Conservation (phyloP, 441 rosid species). For the Bruguiera hainesii region DNA sequence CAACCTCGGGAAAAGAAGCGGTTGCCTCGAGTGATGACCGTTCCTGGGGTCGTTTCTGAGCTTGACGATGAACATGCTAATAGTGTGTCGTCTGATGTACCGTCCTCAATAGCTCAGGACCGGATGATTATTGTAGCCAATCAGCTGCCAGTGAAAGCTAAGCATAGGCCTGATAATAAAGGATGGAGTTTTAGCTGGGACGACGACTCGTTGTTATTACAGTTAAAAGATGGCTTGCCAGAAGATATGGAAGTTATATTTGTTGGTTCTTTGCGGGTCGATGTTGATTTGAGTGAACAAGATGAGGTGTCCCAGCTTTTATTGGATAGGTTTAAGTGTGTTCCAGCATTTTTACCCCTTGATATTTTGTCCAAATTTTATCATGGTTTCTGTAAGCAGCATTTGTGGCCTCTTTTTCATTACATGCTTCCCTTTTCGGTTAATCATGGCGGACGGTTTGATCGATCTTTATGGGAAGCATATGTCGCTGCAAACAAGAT, state of each 20-base stretch:
- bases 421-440: constrained; percentile 78
- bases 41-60: constrained; percentile 73
- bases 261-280: constrained; percentile 61
- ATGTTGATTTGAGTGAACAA: constrained; percentile 58
- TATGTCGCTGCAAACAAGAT: constrained; percentile 74
- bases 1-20: constrained; percentile 57
- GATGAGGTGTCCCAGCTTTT: constrained; percentile 72
- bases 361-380: constrained; percentile 63
- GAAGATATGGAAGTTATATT: constrained; percentile 82
- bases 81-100: constrained; percentile 65
- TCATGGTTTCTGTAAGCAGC: constrained; percentile 79
- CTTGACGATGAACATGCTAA: constrained; percentile 77
- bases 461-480: constrained; percentile 77
- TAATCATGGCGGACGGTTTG: constrained; percentile 65
- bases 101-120: constrained; percentile 55
- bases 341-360: constrained; percentile 68
- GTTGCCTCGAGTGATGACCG: constrained; percentile 69
- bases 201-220: constrained; percentile 59
- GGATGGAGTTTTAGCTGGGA: constrained; percentile 88
- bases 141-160: constrained; percentile 73
- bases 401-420: constrained; percentile 81
- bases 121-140: constrained; percentile 66
- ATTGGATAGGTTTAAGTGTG: constrained; percentile 72
- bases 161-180: constrained; percentile 74
- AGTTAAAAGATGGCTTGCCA: constrained; percentile 68